Base-by-base conservation (phyloP, 441 rosid genomes). In the Adansonia madagascariensis region DNA sequence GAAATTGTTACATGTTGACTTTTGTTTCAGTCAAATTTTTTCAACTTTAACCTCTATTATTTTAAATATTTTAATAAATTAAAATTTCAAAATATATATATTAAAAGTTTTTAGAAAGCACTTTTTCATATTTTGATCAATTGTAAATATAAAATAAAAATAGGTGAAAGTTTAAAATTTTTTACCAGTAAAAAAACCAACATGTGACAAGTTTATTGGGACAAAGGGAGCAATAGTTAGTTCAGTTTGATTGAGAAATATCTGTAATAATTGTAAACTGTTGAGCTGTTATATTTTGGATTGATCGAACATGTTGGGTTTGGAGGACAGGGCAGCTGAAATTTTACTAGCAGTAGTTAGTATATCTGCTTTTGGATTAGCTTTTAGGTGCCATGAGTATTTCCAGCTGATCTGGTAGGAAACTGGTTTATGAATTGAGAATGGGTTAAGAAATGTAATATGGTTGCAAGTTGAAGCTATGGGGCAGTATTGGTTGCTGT, bases 361-460 rank as follows among this genome's bases (percentile, higher is more conserved):
- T 3, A 43, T n/a, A 65, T 41, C 6, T 41, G 50, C 24, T 39
- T 39, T 41, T 64, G 70, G 50, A 64, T 64, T 64, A 64, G 50
- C 46, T 11, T 64, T 64, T 64, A 17, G 27, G 15, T 41, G 70
- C 6, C 24, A 43, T 43, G 70, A 65, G 4, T 17, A 17, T 10
- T 43, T 41, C 27, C 18, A 43, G 52, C 52, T 20, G 71, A 65
- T 65, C 43, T 41, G 41, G 49, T 41, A 35, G 24, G 71, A 65
- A 43, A 65, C 31, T 17, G 71, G 3, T 65, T 65, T 65, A 65
- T 65, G 52, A 17, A 65, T 17, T 18, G 18, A 2, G 71, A 65
- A 65, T 43, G 27, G 49, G 17, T 41, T 43, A 18, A 65, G 10
- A 18, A 18, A 47, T 65, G n/a, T 65, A 46, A 65, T n/a, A 52